Conservation (phyloP, 257 asterid genomes). For the Solanum dulcamara region DNA sequence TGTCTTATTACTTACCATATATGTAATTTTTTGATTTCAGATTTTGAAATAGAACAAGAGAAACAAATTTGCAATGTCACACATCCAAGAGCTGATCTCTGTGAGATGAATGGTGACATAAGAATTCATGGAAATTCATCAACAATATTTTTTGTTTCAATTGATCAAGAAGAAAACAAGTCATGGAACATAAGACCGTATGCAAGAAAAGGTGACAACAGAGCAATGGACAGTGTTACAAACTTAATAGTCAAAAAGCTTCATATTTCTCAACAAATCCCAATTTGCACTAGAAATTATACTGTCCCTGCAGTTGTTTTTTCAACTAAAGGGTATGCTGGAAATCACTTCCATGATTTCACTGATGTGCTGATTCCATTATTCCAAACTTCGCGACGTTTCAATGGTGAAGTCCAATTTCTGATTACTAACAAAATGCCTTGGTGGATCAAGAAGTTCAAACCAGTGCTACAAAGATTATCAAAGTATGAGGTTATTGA, state of each 20-base stretch:
- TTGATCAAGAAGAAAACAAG: background rate
- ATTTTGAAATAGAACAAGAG: background rate
- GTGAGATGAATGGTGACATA: conserved; percentile 45
- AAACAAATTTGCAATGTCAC: conserved; percentile 13
- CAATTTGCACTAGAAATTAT: conserved; percentile 22
- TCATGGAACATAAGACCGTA: conserved; percentile 38
- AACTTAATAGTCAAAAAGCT: background rate
- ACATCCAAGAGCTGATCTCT: conserved; percentile 29
- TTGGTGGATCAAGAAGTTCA: conserved; percentile 25
- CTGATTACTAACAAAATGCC: conserved; percentile 16
- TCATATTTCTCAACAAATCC: background rate
- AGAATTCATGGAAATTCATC: conserved; percentile 36
- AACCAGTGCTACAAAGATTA: conserved; percentile 9
- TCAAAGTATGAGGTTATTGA: conserved; percentile 28
- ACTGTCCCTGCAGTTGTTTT: conserved; percentile 37
- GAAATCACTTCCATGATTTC: conserved; percentile 50
- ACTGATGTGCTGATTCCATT: conserved; percentile 47
- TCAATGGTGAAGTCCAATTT: conserved; percentile 22
- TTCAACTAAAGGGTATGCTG: conserved; percentile 38
- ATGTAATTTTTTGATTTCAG: conserved; percentile 1
- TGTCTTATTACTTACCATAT: background rate
- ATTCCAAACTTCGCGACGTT: conserved; percentile 26
- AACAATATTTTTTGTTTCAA: conserved; percentile 31
- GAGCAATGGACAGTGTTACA: conserved; percentile 18
- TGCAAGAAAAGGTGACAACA: conserved; percentile 30